A percentile compares a stretch with the other conserved stretches of the same genome.
phyloP scores from a whole-genome alignment of 768 basidiomycete genomes.

The Psilocybe azurescens region DNA sequence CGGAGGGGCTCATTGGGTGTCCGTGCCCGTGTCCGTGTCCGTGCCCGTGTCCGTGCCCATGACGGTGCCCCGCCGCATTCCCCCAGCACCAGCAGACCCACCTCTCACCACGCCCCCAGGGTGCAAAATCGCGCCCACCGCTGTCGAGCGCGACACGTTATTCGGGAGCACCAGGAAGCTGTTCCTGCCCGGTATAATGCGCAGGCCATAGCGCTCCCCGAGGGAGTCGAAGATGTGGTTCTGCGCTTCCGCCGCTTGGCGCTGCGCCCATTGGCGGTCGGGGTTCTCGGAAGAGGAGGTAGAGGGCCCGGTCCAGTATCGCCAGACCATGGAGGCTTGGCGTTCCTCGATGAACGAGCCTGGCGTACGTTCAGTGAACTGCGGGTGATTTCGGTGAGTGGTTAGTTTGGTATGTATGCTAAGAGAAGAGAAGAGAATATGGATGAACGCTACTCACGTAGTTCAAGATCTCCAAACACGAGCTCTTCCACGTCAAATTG shows the following conservation, averaged over 20 bases:
- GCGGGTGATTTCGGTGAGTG: too few species aligned
- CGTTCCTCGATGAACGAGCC: conserved; percentile 86
- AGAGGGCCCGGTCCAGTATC: conserved; percentile 71
- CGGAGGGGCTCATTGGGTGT: neutral
- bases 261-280: conserved; percentile 80
- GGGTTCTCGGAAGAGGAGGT: conserved; percentile 22
- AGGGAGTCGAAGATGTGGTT: conserved; percentile 92
- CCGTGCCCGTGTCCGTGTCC: conserved; percentile 13
- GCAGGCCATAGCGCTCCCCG: conserved; percentile 81
- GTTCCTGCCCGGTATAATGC: conserved; percentile 82
- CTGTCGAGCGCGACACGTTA: conserved; percentile 81
- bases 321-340: conserved; percentile 83
- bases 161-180: conserved; percentile 85
- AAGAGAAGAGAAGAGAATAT: neutral
- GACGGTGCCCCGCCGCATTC: conserved; percentile 13
- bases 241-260: conserved; percentile 90
- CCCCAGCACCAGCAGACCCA: conserved; percentile 24
- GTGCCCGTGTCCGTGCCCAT: neutral
- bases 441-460: conserved; percentile 62
- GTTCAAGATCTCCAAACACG: conserved; percentile 82
- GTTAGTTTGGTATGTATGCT: too few species aligned
- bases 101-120: conserved; percentile 59
- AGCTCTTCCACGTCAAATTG: conserved; percentile 80
- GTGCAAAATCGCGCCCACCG: conserved; percentile 79
- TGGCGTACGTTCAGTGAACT: conserved; percentile 91